A percentile compares a stretch with the other conserved stretches of the same genome.
phyloP scores from a whole-genome alignment of 202 grass and related monocot species.

The Elaeis oleifera region DNA sequence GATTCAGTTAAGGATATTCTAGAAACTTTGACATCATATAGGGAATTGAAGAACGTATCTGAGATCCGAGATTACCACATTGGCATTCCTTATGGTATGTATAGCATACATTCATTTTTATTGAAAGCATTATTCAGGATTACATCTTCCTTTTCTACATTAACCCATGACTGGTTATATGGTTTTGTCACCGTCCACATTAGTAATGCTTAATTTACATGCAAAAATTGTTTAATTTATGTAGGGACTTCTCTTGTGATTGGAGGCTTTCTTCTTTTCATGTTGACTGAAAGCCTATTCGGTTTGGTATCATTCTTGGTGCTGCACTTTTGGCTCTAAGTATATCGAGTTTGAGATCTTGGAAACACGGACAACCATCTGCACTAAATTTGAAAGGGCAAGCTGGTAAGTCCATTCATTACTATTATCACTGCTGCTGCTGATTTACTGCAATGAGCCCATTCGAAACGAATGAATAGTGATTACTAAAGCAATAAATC shows the following conservation, averaged over 20 bases:
- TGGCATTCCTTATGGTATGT: constrained; percentile 78
- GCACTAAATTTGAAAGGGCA: constrained; percentile 65
- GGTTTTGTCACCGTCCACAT: too few species aligned
- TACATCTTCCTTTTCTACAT: too few species aligned
- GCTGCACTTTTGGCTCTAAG: constrained; percentile 58
- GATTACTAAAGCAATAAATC: constrained; percentile 1
- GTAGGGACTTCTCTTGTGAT: constrained; percentile 70
- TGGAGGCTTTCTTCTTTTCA: constrained; percentile 78
- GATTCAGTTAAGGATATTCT: constrained; percentile 64
- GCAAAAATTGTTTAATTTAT: neutral
- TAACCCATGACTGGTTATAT: too few species aligned
- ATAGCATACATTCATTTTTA: neutral
- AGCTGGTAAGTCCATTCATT: constrained; percentile 65
- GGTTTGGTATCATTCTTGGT: constrained; percentile 84
- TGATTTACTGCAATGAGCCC: too few species aligned
- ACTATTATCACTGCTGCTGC: constrained; percentile 7
- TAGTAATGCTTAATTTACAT: neutral
- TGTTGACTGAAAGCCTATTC: constrained; percentile 79
- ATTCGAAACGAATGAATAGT: too few species aligned
- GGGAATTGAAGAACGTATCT: constrained; percentile 46
- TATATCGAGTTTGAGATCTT: constrained; percentile 67
- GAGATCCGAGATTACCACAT: constrained; percentile 79
- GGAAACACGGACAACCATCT: constrained; percentile 39
- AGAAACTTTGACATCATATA: constrained; percentile 34
- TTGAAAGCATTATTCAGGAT: too few species aligned